These are phyloP conservation scores for Ochetophila trinervis DNA, from an alignment of 306 rosid genomes.

Conservation along the genomic window DNA sequence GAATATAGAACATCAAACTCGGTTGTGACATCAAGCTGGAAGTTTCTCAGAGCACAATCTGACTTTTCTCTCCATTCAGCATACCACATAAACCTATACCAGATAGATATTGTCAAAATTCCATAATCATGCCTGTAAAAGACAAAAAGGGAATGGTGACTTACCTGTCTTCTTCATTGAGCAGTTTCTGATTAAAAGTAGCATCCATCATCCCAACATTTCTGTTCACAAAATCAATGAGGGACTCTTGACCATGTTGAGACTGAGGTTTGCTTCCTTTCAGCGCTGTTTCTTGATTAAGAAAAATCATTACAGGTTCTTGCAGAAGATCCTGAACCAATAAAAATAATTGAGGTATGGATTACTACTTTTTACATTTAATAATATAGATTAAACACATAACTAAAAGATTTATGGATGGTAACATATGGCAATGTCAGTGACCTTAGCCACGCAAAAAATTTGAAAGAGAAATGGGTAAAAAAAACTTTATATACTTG, in stretches of 20 bases:
- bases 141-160: neutral
- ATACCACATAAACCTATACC: conserved; percentile 63
- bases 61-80: conserved; percentile 42
- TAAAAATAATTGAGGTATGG: conserved; percentile 20
- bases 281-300: conserved; percentile 44
- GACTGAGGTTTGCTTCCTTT: conserved; percentile 34
- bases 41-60: conserved; percentile 38
- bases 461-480: neutral
- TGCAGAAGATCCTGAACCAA: conserved; percentile 67
- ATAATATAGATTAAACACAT: neutral
- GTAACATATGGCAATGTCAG: neutral
- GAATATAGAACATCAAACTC: conserved; percentile 21
- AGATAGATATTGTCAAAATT: conserved; percentile 21
- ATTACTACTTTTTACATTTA: neutral
- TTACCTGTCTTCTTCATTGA: conserved; percentile 58
- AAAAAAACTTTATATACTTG: no score
- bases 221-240: conserved; percentile 26
- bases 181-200: conserved; percentile 36
- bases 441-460: neutral
- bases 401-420: neutral
- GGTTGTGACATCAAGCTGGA: conserved; percentile 31
- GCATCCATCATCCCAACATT: conserved; percentile 21
- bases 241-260: conserved; percentile 38
- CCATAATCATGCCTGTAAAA: neutral
- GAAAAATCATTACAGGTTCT: conserved; percentile 60